Evolutionary conservation across 2,329 filamentous ascomycete species (phyloP).

Genomic region (Cercospora sp.): DNA sequence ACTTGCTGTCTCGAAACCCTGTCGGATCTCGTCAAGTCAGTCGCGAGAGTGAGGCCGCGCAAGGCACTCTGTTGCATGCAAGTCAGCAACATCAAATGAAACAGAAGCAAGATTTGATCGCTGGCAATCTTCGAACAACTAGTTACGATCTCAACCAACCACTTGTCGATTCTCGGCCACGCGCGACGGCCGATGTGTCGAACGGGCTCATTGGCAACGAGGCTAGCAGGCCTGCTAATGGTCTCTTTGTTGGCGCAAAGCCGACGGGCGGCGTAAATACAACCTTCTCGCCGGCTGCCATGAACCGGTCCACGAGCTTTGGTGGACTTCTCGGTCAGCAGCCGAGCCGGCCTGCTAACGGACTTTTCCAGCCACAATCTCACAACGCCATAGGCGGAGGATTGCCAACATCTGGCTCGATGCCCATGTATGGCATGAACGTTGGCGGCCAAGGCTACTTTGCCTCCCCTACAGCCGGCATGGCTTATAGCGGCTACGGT

Average conservation of each 20-base stretch:
- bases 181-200: conserved; percentile 35
- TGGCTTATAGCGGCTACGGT: conserved; percentile 24
- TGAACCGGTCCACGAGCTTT: conserved; percentile 21
- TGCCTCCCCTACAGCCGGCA: conserved; percentile 30
- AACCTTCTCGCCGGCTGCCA: neutral
- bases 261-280: conserved; percentile 21
- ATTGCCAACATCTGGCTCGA: conserved; percentile 14
- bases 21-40: conserved; percentile 22
- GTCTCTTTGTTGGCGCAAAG: conserved; percentile 35
- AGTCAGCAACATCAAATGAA: conserved; percentile 38
- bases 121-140: conserved; percentile 37
- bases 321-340: conserved; percentile 30
- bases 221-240: conserved; percentile 29
- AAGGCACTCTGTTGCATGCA: conserved; percentile 44
- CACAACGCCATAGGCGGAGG: conserved; percentile 26
- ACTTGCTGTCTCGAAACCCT: conserved; percentile 55
- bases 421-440: conserved; percentile 23
- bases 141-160: conserved; percentile 29
- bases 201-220: conserved; percentile 30
- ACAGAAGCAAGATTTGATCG: conserved; percentile 39
- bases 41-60: conserved; percentile 25
- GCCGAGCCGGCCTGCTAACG: conserved; percentile 30
- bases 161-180: conserved; percentile 30
- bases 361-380: conserved; percentile 37
- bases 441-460: conserved; percentile 26